Percentiles rank a stretch among this genome's conserved stretches.
Conservation (phyloP, 2,329 filamentous ascomycete species). For the Xylariaceae sp. region DNA sequence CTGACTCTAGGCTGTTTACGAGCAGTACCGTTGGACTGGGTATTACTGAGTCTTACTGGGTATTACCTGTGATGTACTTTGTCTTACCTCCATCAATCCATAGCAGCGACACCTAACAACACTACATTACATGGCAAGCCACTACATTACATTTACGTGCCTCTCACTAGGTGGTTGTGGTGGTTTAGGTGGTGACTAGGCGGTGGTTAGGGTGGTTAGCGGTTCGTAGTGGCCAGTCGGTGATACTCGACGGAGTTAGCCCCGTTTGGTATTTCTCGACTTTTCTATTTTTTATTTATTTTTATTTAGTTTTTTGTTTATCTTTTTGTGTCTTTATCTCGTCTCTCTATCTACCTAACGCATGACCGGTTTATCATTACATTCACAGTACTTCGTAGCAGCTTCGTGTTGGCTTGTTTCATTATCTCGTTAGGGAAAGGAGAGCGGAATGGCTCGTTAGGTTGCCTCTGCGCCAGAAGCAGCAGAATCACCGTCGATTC, state of each 20-base stretch:
- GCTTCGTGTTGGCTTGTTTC: not conserved
- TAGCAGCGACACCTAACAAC: not conserved
- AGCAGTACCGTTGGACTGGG: not conserved
- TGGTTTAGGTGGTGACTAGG: too few species aligned
- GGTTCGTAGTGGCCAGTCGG: not conserved
- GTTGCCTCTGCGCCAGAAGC: not conserved
- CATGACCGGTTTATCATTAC: not conserved
- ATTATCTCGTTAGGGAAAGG: not conserved
- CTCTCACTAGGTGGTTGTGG: not conserved
- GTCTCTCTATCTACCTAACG: not conserved
- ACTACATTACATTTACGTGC: slow-evolving; percentile 1
- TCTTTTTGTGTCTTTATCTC: not conserved
- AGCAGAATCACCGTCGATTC: too few species aligned
- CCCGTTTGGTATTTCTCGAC: not conserved
- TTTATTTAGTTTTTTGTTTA: not conserved
- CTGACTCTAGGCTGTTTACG: not conserved
- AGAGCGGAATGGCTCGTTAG: not conserved
- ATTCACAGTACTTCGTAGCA: too few species aligned
- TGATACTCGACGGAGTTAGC: not conserved
- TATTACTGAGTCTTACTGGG: not conserved
- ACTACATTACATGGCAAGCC: not conserved
- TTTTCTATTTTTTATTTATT: not conserved
- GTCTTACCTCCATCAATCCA: not conserved
- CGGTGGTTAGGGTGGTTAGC: too few species aligned
- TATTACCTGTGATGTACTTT: not conserved